Evolutionary conservation across 1,139 yeast genomes (phyloP).

Genomic region (Blastobotrys niveus): DNA sequence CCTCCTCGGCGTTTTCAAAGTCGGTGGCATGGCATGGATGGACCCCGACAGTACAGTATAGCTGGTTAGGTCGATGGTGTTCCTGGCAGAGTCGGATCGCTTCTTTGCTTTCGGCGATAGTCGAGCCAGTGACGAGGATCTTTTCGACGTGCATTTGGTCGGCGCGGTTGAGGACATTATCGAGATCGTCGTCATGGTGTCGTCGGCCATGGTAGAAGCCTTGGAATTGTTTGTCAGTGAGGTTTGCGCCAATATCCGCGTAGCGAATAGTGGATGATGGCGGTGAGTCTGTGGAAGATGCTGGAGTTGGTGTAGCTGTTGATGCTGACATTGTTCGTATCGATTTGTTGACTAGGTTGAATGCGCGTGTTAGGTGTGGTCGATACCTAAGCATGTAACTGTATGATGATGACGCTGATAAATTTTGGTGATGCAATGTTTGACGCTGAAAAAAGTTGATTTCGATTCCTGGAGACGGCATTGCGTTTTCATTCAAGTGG

Average conservation of each 20-base stretch:
- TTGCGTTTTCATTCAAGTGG: too few species aligned
- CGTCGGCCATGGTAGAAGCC: slow-evolving; percentile 70
- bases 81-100: slow-evolving; percentile 43
- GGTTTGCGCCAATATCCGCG: slow-evolving; percentile 54
- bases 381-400: background rate
- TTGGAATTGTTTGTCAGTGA: slow-evolving; percentile 82
- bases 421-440: too few species aligned
- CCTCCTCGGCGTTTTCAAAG: slow-evolving; percentile 40
- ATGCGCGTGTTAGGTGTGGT: too few species aligned
- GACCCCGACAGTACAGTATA: slow-evolving; percentile 76
- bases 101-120: slow-evolving; percentile 53
- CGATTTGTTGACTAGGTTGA: too few species aligned
- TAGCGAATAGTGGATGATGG: slow-evolving; percentile 1
- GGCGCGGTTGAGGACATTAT: slow-evolving; percentile 62
- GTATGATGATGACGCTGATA: background rate
- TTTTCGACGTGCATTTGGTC: slow-evolving; percentile 55
- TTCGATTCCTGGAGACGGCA: too few species aligned
- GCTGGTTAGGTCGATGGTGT: slow-evolving; percentile 27
- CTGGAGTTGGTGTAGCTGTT: too few species aligned
- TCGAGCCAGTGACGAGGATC: slow-evolving; percentile 80
- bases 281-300: too few species aligned
- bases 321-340: too few species aligned
- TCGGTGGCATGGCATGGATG: slow-evolving; percentile 86
- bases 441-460: too few species aligned
- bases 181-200: slow-evolving; percentile 64